Percentiles rank a stretch among this genome's conserved stretches.
These are phyloP conservation scores for Draba incana DNA, from an alignment of 345 rosid species.

Conservation along the genomic window DNA sequence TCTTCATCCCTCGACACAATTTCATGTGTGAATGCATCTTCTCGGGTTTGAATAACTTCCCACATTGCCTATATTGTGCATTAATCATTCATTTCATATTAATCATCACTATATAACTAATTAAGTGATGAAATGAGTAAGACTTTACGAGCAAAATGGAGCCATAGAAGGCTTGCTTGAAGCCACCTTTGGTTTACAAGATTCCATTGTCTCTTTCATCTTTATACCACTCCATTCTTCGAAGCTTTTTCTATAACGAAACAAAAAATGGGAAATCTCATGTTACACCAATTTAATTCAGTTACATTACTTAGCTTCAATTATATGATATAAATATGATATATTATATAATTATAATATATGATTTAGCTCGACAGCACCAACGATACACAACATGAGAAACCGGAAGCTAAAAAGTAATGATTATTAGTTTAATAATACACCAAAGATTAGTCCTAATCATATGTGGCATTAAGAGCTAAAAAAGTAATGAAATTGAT, in stretches of 20 bases:
- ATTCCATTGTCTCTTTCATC: slow-evolving; percentile 45
- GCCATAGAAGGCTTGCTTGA: slow-evolving; percentile 42
- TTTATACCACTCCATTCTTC: slow-evolving; percentile 48
- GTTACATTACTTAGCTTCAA: no score
- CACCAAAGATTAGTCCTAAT: slow-evolving; percentile 16
- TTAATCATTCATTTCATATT: neutral
- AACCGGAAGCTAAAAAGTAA: slow-evolving; percentile 17
- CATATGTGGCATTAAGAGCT: slow-evolving; percentile 14
- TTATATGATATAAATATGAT: neutral
- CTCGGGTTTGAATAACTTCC: slow-evolving; percentile 73
- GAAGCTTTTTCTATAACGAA: slow-evolving; percentile 47
- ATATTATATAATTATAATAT: neutral
- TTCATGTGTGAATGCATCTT: slow-evolving; percentile 78
- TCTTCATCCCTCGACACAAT: slow-evolving; percentile 61
- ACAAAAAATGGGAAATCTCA: neutral
- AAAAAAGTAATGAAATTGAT: slow-evolving; percentile 1
- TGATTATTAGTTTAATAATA: slow-evolving; percentile 1
- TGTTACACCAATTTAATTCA: slow-evolving; percentile 19
- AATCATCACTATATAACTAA: neutral
- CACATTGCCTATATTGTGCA: slow-evolving; percentile 64
- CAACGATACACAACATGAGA: slow-evolving; percentile 4
- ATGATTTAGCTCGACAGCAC: slow-evolving; percentile 7
- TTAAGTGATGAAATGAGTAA: neutral
- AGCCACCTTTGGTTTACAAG: slow-evolving; percentile 42
- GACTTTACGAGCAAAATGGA: slow-evolving; percentile 74